Evolutionary conservation across 805 yeast genomes (phyloP).

Genomic region (Ogataea wickerhamii): DNA sequence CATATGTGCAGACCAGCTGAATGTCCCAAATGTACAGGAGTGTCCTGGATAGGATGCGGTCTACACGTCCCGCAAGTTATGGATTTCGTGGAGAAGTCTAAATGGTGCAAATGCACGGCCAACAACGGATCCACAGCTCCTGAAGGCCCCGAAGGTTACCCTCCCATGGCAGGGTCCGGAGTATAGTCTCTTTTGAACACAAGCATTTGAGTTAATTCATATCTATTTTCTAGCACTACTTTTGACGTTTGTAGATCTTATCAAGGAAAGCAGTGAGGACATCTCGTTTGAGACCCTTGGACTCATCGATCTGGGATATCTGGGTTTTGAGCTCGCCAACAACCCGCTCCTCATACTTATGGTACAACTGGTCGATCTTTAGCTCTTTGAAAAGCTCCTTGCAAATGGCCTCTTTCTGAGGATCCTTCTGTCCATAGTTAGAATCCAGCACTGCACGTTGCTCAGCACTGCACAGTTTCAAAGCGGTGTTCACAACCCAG

Average conservation of each 20-base stretch:
- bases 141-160: slow-evolving; percentile 31
- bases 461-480: slow-evolving; percentile 68
- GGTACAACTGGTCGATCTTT: slow-evolving; percentile 66
- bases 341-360: slow-evolving; percentile 75
- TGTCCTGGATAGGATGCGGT: slow-evolving; percentile 47
- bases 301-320: slow-evolving; percentile 77
- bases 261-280: slow-evolving; percentile 82
- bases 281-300: slow-evolving; percentile 86
- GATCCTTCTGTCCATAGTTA: slow-evolving; percentile 85
- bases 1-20: slow-evolving; percentile 38
- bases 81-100: slow-evolving; percentile 32
- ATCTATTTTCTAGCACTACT: slow-evolving; percentile 36
- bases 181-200: slow-evolving; percentile 4
- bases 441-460: slow-evolving; percentile 81
- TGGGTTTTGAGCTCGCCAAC: slow-evolving; percentile 60
- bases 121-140: slow-evolving; percentile 24
- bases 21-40: slow-evolving; percentile 31
- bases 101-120: slow-evolving; percentile 38
- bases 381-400: slow-evolving; percentile 73
- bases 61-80: slow-evolving; percentile 40
- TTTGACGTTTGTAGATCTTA: slow-evolving; percentile 92
- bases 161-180: slow-evolving; percentile 37
- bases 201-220: too few species aligned
- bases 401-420: slow-evolving; percentile 60
- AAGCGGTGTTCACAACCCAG: slow-evolving; percentile 94